Conservation (phyloP, 192 early-diverging fungal genomes). For the Glomus cerebriforme region DNA sequence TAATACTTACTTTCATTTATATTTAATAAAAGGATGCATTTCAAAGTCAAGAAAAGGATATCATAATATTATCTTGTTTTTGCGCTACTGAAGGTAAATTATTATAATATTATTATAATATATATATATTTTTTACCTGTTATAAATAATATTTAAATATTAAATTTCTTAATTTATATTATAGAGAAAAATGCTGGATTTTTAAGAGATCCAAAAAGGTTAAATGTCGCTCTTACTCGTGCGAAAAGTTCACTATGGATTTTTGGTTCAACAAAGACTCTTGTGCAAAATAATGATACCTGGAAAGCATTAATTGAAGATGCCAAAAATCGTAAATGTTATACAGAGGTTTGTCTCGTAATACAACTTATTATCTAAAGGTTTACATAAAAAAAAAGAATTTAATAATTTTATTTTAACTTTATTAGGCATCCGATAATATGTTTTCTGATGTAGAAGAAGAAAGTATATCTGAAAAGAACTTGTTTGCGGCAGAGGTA, state of each 20-base stretch:
- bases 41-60: slow-evolving; percentile 92
- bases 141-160: background rate
- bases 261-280: slow-evolving; percentile 80
- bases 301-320: slow-evolving; percentile 1
- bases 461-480: background rate
- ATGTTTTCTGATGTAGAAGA: background rate
- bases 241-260: slow-evolving; percentile 86
- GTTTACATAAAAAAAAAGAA: background rate
- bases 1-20: background rate
- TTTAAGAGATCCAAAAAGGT: slow-evolving; percentile 84
- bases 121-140: too few relatives aligned
- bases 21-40: slow-evolving; percentile 62
- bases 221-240: slow-evolving; percentile 95
- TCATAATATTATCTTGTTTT: slow-evolving; percentile 85
- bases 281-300: background rate
- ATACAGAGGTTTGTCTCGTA: background rate
- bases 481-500: background rate
- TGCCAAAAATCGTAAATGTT: background rate
- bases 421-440: background rate
- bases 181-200: slow-evolving; percentile 50
- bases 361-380: background rate
- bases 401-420: background rate
- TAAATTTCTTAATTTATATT: slow-evolving; percentile 14
- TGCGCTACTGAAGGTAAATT: slow-evolving; percentile 68
- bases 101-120: slow-evolving; percentile 40